phyloP scores from a whole-genome alignment of 768 basidiomycete species.

The Pholiota conissans region DNA sequence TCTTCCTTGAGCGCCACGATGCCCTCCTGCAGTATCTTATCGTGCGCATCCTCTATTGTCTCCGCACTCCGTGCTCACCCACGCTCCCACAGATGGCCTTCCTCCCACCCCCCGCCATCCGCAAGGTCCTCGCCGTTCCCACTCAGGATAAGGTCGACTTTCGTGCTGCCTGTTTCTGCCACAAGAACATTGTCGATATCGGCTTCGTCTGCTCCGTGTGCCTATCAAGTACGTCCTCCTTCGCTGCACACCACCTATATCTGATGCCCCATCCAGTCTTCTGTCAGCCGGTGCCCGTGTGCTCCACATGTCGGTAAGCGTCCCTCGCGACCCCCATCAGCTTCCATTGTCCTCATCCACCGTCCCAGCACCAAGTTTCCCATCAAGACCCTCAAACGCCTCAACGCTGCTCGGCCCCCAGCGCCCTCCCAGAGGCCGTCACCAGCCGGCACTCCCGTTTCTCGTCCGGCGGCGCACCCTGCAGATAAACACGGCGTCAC shows the following conservation, averaged over 20 bases:
- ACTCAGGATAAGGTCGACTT: constrained; percentile 97
- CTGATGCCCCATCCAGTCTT: constrained; percentile 60
- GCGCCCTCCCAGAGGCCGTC: constrained; percentile 26
- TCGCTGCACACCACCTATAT: constrained; percentile 1
- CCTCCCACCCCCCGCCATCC: constrained; percentile 55
- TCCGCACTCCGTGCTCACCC: constrained; percentile 1
- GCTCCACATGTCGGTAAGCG: constrained; percentile 88
- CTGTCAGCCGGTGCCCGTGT: constrained; percentile 91
- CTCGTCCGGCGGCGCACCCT: constrained; percentile 22
- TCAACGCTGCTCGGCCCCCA: constrained; percentile 59
- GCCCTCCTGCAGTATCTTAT: constrained; percentile 92
- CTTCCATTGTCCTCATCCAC: constrained; percentile 4
- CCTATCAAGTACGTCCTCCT: constrained; percentile 72
- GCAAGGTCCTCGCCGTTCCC: constrained; percentile 78
- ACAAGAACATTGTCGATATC: constrained; percentile 94
- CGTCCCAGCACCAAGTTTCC: constrained; percentile 86
- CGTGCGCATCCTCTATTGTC: constrained; percentile 34
- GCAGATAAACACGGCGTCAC: constrained; percentile 9
- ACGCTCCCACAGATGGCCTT: constrained; percentile 72
- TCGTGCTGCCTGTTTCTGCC: constrained; percentile 97
- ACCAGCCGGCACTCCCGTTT: constrained; percentile 31
- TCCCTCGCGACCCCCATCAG: constrained; percentile 8
- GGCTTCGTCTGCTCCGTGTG: constrained; percentile 99
- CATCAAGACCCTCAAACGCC: constrained; percentile 84
- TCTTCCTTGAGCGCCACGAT: constrained; percentile 76